phyloP scores from a whole-genome alignment of 225 moss, liverwort and hornwort genomes.

The Neckera pumila region DNA sequence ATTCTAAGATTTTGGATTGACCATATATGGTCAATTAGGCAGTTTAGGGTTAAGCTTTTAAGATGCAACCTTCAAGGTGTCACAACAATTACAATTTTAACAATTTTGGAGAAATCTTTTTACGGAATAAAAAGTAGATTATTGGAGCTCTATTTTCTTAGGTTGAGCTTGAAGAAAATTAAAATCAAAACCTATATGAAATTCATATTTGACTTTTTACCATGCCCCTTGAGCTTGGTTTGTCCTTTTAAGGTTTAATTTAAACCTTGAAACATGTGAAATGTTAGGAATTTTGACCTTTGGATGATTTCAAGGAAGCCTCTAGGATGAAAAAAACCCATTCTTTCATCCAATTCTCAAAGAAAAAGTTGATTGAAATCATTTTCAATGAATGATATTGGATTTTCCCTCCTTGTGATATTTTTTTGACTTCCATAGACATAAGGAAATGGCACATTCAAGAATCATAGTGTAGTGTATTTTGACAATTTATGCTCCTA shows the following conservation, averaged over 20 bases:
- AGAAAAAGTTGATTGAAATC: background rate
- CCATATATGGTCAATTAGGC: too few species aligned
- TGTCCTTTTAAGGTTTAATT: too few species aligned
- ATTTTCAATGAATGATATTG: background rate
- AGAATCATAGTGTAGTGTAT: too few species aligned
- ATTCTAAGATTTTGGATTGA: too few species aligned
- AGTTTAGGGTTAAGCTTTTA: too few species aligned
- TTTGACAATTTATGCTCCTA: too few species aligned
- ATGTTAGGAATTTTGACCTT: too few species aligned
- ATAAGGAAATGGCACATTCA: too few species aligned
- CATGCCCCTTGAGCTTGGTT: too few species aligned
- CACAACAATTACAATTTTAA: background rate
- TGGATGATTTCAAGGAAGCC: background rate
- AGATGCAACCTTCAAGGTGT: background rate
- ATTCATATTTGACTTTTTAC: background rate
- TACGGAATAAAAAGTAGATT: background rate
- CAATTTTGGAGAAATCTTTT: background rate
- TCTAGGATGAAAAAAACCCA: accelerated
- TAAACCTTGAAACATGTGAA: too few species aligned
- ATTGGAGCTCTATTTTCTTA: background rate
- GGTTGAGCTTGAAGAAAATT: too few species aligned
- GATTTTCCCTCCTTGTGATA: background rate
- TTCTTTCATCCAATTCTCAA: background rate
- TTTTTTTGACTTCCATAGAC: background rate
- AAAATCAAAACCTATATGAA: background rate